Conservation (phyloP, 2,329 filamentous ascomycete species). For the Colletotrichum tofieldiae region DNA sequence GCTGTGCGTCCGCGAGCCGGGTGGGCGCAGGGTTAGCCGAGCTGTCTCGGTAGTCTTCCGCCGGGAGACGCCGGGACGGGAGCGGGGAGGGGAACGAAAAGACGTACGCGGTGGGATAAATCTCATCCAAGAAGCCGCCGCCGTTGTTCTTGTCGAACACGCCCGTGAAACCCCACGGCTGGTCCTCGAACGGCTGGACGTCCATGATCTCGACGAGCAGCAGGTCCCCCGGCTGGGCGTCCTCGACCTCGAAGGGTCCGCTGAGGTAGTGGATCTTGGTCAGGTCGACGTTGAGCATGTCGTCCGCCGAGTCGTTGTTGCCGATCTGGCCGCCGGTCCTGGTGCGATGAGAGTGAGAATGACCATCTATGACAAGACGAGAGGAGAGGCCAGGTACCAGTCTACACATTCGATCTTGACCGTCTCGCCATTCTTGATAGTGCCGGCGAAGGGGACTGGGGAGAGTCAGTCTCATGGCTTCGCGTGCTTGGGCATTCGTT, state of each 20-base stretch:
- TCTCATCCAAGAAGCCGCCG: constrained; percentile 89
- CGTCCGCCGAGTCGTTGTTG: constrained; percentile 92
- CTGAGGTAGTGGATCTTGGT: constrained; percentile 90
- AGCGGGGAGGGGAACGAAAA: not conserved
- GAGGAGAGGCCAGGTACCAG: constrained; percentile 65
- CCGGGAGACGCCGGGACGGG: no score
- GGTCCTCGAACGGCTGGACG: constrained; percentile 88
- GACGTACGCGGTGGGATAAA: constrained; percentile 84
- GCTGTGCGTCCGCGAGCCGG: constrained; percentile 43
- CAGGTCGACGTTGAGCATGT: constrained; percentile 87
- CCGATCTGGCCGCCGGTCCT: constrained; percentile 85
- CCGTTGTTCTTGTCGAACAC: constrained; percentile 87
- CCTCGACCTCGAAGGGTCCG: constrained; percentile 89
- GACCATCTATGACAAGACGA: constrained; percentile 3
- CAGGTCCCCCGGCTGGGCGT: constrained; percentile 87
- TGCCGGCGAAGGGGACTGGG: constrained; percentile 80
- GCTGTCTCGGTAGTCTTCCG: not conserved
- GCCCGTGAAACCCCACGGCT: constrained; percentile 92
- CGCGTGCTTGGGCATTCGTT: not conserved
- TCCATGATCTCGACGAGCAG: constrained; percentile 93
- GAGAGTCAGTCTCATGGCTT: constrained; percentile 17
- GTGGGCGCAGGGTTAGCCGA: not conserved
- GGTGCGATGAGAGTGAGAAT: constrained; percentile 41
- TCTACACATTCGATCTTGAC: constrained; percentile 96
- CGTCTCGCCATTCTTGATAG: constrained; percentile 86